Conservation (phyloP, 1,139 yeast species). For the Eremothecium coryli region DNA sequence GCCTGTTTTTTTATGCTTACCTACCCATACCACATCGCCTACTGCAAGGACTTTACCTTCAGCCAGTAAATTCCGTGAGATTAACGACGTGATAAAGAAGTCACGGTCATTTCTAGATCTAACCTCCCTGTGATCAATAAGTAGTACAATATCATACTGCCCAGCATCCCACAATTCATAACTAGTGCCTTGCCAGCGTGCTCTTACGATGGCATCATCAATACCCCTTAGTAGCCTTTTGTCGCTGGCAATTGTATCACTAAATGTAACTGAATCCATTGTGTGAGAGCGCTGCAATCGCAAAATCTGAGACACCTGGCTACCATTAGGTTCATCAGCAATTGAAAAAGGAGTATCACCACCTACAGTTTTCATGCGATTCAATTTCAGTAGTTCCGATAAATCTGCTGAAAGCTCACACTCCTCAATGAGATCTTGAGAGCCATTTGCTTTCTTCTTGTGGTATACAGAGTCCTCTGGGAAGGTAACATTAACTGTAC, state of each 20-base stretch:
- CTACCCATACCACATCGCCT: constrained; percentile 90
- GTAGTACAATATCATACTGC: constrained; percentile 47
- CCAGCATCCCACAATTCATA: constrained; percentile 45
- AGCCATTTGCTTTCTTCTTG: constrained; percentile 4
- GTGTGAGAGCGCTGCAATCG: neutral
- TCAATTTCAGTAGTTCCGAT: constrained; percentile 12
- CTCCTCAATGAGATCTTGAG: constrained; percentile 4
- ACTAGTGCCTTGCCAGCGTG: constrained; percentile 19
- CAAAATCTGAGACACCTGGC: neutral
- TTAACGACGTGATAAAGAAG: constrained; percentile 51
- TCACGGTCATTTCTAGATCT: constrained; percentile 52
- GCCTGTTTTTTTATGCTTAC: constrained; percentile 48
- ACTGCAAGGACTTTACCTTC: constrained; percentile 56
- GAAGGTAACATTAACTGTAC: constrained; percentile 35
- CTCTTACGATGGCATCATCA: constrained; percentile 11
- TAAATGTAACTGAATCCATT: neutral
- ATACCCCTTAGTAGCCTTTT: constrained; percentile 1
- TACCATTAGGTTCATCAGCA: neutral
- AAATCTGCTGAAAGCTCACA: constrained; percentile 21
- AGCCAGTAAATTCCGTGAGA: constrained; percentile 40
- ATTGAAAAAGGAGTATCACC: neutral
- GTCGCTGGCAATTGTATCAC: constrained; percentile 3
- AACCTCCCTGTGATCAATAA: constrained; percentile 79
- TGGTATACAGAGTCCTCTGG: constrained; percentile 19
- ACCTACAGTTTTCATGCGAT: neutral